Conservation (phyloP, 768 basidiomycete species). For the Rhodotorula kratochvilovae region DNA sequence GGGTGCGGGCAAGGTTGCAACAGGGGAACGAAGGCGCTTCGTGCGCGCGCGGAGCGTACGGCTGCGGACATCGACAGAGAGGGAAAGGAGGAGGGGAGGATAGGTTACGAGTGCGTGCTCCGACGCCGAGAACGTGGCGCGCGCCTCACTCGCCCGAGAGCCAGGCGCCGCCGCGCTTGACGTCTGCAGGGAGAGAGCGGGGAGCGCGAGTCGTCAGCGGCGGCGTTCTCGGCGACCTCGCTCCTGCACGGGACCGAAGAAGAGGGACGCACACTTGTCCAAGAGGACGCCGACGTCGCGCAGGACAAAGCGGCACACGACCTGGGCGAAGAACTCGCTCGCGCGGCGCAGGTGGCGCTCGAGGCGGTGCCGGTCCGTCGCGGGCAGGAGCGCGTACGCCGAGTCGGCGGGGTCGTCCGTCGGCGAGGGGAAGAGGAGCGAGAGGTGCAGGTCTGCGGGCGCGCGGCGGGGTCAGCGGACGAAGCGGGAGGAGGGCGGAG, state of each 20-base stretch:
- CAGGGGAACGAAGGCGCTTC: no score
- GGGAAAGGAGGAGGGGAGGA: no score
- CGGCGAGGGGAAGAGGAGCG: constrained; percentile 3
- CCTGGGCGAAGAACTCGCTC: constrained; percentile 87
- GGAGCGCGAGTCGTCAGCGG: background rate
- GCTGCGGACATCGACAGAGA: no score
- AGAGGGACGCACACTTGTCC: constrained; percentile 60
- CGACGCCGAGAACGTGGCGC: background rate
- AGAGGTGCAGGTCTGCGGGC: constrained; percentile 23
- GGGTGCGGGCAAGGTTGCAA: no score
- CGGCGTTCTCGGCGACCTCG: background rate
- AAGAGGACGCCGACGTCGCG: constrained; percentile 76
- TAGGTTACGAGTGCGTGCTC: no score
- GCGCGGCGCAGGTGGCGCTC: constrained; percentile 72
- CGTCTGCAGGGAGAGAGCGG: constrained; percentile 3
- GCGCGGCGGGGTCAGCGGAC: no score
- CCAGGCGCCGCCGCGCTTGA: constrained; percentile 38
- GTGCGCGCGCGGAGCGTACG: no score
- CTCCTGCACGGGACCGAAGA: no score
- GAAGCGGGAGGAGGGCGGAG: background rate
- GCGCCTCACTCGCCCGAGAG: constrained; percentile 16
- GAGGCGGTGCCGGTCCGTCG: constrained; percentile 60
- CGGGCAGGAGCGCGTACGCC: constrained; percentile 54
- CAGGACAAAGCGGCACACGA: constrained; percentile 83
- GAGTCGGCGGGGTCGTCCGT: constrained; percentile 52